phyloP scores from a whole-genome alignment of 2,329 filamentous ascomycete species.

The Botrytis elliptica region DNA sequence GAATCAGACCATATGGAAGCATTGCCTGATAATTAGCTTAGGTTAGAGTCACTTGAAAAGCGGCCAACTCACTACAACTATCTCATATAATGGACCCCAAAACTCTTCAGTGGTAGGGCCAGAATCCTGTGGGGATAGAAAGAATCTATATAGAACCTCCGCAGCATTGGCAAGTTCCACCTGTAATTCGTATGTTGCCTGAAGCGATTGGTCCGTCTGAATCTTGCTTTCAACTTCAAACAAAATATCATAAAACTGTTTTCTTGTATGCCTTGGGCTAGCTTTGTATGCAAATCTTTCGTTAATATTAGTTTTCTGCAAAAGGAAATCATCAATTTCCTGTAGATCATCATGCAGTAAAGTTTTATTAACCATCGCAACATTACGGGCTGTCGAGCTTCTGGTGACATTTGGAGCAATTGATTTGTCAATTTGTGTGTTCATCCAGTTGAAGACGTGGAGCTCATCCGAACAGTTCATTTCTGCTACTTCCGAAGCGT shows the following conservation, averaged over 20 bases:
- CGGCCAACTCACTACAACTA: constrained; percentile 36
- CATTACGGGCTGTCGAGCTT: not conserved
- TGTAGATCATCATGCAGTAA: constrained; percentile 5
- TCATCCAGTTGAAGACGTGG: constrained; percentile 2
- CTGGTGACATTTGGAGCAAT: not conserved
- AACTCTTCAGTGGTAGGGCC: constrained; percentile 45
- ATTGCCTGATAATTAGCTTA: constrained; percentile 5
- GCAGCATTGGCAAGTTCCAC: constrained; percentile 46
- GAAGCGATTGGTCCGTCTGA: constrained; percentile 26
- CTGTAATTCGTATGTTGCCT: constrained; percentile 28
- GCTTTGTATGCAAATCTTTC: constrained; percentile 2
- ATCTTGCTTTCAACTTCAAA: constrained; percentile 24
- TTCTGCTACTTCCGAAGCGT: not conserved
- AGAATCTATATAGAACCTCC: constrained; percentile 45
- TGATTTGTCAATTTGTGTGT: not conserved
- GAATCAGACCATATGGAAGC: not conserved
- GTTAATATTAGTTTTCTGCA: not conserved
- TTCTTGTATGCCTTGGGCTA: constrained; percentile 1
- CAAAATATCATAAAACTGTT: not conserved
- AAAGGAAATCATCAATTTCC: constrained; percentile 9
- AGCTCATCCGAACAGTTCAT: not conserved
- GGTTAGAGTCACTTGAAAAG: not conserved
- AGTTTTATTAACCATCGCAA: not conserved
- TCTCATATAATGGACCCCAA: constrained; percentile 45
- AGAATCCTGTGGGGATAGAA: constrained; percentile 42